These are phyloP conservation scores for Candida glucosophila DNA, from an alignment of 1,139 yeast species.

Conservation along the genomic window DNA sequence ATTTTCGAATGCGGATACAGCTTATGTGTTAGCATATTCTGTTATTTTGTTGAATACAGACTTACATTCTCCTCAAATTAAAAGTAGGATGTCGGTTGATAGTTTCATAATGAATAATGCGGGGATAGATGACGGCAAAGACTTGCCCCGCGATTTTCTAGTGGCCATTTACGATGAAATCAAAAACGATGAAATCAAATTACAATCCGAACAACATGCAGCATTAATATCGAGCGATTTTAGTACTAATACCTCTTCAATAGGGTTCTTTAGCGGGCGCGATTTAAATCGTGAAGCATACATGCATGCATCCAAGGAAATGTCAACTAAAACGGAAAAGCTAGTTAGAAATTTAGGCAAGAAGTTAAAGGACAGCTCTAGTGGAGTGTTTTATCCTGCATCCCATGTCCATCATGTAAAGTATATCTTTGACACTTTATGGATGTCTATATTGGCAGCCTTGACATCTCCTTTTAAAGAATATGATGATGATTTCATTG, in stretches of 20 bases:
- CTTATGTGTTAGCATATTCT: conserved; percentile 87
- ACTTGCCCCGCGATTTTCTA: conserved; percentile 69
- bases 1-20: conserved; percentile 90
- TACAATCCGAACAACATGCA: conserved; percentile 90
- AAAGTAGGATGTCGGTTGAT: conserved; percentile 78
- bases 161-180: conserved; percentile 69
- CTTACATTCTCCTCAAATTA: conserved; percentile 80
- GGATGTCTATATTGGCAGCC: conserved; percentile 97
- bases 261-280: conserved; percentile 67
- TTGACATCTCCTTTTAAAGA: conserved; percentile 90
- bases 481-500: conserved; percentile 69
- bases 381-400: conserved; percentile 35
- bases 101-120: conserved; percentile 79
- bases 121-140: conserved; percentile 91
- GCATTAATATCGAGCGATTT: conserved; percentile 68
- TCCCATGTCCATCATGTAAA: conserved; percentile 85
- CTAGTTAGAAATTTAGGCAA: conserved; percentile 67
- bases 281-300: conserved; percentile 81
- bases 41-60: conserved; percentile 92
- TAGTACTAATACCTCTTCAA: conserved; percentile 28
- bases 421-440: conserved; percentile 85
- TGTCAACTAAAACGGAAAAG: conserved; percentile 82
- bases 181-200: conserved; percentile 72
- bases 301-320: conserved; percentile 84
- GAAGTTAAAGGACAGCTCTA: conserved; percentile 22